phyloP scores from a whole-genome alignment of 2,329 filamentous ascomycete species.

The Chaetomiaceae sp. region DNA sequence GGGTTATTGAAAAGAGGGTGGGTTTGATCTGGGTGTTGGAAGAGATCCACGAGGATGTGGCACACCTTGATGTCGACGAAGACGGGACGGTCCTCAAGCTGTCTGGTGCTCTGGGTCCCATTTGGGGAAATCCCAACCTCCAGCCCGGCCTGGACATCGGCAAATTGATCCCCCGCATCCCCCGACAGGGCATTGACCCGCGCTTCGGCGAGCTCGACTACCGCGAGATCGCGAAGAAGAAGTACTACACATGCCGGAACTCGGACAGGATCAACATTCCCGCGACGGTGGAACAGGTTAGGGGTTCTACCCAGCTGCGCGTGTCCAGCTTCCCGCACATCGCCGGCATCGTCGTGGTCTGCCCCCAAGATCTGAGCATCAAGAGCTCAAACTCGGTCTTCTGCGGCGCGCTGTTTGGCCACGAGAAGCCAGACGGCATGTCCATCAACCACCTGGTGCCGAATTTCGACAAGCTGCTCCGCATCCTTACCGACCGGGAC shows the following conservation, averaged over 20 bases:
- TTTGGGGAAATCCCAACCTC: conserved; percentile 74
- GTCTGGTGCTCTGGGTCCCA: conserved; percentile 72
- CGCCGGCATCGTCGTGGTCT: conserved; percentile 89
- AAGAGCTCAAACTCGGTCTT: conserved; percentile 95
- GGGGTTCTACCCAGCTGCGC: conserved; percentile 66
- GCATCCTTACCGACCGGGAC: conserved; percentile 81
- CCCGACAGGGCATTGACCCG: conserved; percentile 67
- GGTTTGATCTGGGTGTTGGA: conserved; percentile 97
- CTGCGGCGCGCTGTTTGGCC: conserved; percentile 85
- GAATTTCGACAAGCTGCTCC: conserved; percentile 77
- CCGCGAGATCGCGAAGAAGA: conserved; percentile 64
- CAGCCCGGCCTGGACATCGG: conserved; percentile 69
- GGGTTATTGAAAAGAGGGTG: conserved; percentile 96
- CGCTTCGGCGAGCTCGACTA: conserved; percentile 73
- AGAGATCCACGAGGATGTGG: conserved; percentile 93
- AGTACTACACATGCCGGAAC: conserved; percentile 82
- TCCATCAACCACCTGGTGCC: conserved; percentile 78
- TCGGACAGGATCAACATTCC: conserved; percentile 76
- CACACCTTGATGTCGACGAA: conserved; percentile 70
- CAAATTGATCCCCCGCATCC: conserved; percentile 75
- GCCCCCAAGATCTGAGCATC: conserved; percentile 71
- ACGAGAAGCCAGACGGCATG: conserved; percentile 76
- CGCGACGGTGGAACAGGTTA: conserved; percentile 70
- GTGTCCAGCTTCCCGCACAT: conserved; percentile 96
- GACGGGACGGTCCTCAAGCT: conserved; percentile 68